A percentile compares a stretch with the other conserved stretches of the same genome.
Conservation (phyloP, 495 filamentous ascomycete genomes). For the Daldinia bambusicola region DNA sequence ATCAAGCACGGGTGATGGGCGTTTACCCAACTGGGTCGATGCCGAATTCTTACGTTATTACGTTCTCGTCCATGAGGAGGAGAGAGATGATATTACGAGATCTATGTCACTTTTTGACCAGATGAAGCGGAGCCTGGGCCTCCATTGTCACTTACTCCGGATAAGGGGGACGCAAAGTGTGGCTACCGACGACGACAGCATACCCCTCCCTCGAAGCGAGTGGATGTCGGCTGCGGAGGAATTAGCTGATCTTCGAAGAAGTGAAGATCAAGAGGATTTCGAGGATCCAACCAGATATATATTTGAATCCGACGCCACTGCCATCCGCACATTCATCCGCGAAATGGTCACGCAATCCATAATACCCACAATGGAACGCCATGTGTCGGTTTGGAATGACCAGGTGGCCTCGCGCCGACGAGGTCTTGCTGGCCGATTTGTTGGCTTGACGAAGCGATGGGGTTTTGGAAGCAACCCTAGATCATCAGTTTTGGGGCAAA, state of each 20-base stretch:
- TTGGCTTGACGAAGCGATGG: conserved; percentile 90
- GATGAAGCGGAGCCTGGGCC: conserved; percentile 96
- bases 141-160: conserved; percentile 92
- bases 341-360: conserved; percentile 94
- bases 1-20: conserved; percentile 72
- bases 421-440: conserved; percentile 87
- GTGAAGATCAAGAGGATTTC: conserved; percentile 68
- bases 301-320: conserved; percentile 89
- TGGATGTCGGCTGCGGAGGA: conserved; percentile 93
- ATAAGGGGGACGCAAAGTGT: conserved; percentile 85
- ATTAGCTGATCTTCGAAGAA: conserved; percentile 72
- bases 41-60: conserved; percentile 94
- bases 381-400: conserved; percentile 92
- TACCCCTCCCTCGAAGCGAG: conserved; percentile 78
- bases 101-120: conserved; percentile 90
- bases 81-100: conserved; percentile 88
- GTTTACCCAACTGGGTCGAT: conserved; percentile 82
- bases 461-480: conserved; percentile 71
- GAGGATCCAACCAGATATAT: conserved; percentile 79
- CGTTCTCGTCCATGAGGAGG: conserved; percentile 96
- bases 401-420: conserved; percentile 90
- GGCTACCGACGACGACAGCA: conserved; percentile 91
- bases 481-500: conserved; percentile 54
- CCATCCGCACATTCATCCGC: conserved; percentile 85
- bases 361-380: conserved; percentile 93